Evolutionary conservation across 257 asterid genomes (phyloP).

Genomic region (Solanum chaucha): DNA sequence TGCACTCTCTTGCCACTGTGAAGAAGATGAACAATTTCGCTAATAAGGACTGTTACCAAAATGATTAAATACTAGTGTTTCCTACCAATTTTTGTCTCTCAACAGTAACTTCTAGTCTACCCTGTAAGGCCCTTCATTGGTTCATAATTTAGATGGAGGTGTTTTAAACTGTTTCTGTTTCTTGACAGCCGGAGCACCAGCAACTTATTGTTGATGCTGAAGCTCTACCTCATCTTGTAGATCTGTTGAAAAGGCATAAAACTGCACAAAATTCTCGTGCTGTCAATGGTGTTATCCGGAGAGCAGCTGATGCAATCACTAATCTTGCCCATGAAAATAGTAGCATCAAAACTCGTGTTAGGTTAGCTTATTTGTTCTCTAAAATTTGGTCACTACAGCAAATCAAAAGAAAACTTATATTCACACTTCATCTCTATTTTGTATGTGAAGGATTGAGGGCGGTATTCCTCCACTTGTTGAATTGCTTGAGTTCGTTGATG

Average conservation of each 20-base stretch:
- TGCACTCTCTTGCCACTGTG: background rate
- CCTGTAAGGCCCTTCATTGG: background rate
- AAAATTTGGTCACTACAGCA: background rate
- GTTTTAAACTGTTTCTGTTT: background rate
- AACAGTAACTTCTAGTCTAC: background rate
- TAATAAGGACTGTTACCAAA: background rate
- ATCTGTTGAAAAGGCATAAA: constrained; percentile 60
- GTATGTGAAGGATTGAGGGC: constrained; percentile 61
- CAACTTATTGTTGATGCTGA: constrained; percentile 95
- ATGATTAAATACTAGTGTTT: background rate
- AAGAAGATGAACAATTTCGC: background rate
- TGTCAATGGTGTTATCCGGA: constrained; percentile 72
- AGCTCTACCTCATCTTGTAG: constrained; percentile 86
- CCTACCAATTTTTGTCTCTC: background rate
- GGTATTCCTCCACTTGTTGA: constrained; percentile 99
- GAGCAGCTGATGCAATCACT: constrained; percentile 97
- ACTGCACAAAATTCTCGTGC: constrained; percentile 59
- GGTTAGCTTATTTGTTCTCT: constrained; percentile 31
- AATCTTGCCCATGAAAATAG: constrained; percentile 98
- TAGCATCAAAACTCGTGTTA: constrained; percentile 82
- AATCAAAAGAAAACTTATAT: background rate
- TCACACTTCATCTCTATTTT: background rate
- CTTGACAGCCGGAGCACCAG: constrained; percentile 92
- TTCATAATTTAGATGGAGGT: background rate
- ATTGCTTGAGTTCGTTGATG: constrained; percentile 71